These are phyloP conservation scores for Achlya hypogyna DNA, from an alignment of 352 stramenopile species.

Conservation along the genomic window DNA sequence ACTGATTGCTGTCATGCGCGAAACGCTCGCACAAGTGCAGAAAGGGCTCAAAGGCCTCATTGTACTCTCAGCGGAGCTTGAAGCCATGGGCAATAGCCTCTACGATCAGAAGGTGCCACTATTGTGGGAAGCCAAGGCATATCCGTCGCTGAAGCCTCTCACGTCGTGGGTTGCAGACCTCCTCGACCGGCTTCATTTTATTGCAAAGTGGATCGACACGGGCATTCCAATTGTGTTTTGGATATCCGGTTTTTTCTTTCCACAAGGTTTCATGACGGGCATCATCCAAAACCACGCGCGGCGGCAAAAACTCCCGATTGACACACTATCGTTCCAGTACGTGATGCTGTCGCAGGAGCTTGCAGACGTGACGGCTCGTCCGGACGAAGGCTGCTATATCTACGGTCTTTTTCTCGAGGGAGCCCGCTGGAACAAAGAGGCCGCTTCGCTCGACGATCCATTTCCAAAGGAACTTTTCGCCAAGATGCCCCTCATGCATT, in stretches of 20 bases:
- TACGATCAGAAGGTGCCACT: conserved; percentile 83
- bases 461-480: conserved; percentile 90
- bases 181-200: conserved; percentile 59
- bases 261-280: conserved; percentile 44
- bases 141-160: conserved; percentile 87
- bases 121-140: conserved; percentile 84
- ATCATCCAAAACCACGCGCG: conserved; percentile 60
- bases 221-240: conserved; percentile 80
- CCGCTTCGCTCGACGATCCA: conserved; percentile 76
- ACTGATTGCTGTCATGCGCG: conserved; percentile 70
- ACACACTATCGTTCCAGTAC: conserved; percentile 77
- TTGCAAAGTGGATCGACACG: conserved; percentile 56
- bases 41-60: conserved; percentile 81
- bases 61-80: conserved; percentile 75
- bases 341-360: conserved; percentile 52
- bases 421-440: conserved; percentile 63
- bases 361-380: conserved; percentile 28
- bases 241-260: conserved; percentile 79
- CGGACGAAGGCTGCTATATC: conserved; percentile 69
- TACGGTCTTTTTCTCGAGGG: conserved; percentile 86
- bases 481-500: conserved; percentile 83
- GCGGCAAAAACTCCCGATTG: conserved; percentile 64
- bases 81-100: conserved; percentile 75
- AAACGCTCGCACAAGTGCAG: conserved; percentile 75
- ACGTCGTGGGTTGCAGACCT: conserved; percentile 84